These are phyloP conservation scores for Flammula alnicola DNA, from an alignment of 1,284 basidiomycete species.

Conservation along the genomic window DNA sequence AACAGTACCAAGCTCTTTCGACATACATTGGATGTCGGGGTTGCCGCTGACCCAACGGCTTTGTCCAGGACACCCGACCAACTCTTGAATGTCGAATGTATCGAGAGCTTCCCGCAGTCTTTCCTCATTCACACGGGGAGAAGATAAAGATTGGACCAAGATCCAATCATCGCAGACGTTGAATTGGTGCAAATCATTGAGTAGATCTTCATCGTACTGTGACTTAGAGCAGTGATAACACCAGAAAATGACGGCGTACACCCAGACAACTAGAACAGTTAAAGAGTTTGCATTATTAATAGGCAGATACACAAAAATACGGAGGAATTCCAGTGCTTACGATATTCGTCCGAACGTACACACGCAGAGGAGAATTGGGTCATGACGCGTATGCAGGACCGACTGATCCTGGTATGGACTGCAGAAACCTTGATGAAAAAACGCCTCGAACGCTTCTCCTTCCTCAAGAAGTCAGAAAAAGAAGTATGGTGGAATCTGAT, in stretches of 20 bases:
- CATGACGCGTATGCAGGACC: too few relatives aligned
- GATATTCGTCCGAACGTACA: too few relatives aligned
- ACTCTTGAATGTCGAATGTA: not conserved
- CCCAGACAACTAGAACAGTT: constrained; percentile 3
- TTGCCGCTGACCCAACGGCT: not conserved
- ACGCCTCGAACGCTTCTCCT: too few relatives aligned
- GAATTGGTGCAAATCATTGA: not conserved
- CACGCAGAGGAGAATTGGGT: too few relatives aligned
- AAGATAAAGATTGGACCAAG: not conserved
- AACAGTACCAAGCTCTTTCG: not conserved
- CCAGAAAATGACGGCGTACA: constrained; percentile 2
- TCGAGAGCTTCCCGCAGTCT: not conserved
- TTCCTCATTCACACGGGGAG: not conserved
- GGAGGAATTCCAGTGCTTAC: too few relatives aligned
- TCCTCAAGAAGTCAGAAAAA: too few relatives aligned
- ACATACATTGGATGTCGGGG: not conserved
- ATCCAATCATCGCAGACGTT: not conserved
- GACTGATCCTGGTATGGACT: too few relatives aligned
- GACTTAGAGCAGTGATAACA: not conserved
- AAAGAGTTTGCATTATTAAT: too few relatives aligned
- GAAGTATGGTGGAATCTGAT: too few relatives aligned
- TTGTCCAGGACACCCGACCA: not conserved
- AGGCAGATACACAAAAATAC: too few relatives aligned
- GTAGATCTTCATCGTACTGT: not conserved
- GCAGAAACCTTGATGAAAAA: too few relatives aligned